Evolutionary conservation across 148 eudicot species (phyloP), one percentile per base, ranked within the genome.

Genomic region (Arctostaphylos glauca): DNA sequence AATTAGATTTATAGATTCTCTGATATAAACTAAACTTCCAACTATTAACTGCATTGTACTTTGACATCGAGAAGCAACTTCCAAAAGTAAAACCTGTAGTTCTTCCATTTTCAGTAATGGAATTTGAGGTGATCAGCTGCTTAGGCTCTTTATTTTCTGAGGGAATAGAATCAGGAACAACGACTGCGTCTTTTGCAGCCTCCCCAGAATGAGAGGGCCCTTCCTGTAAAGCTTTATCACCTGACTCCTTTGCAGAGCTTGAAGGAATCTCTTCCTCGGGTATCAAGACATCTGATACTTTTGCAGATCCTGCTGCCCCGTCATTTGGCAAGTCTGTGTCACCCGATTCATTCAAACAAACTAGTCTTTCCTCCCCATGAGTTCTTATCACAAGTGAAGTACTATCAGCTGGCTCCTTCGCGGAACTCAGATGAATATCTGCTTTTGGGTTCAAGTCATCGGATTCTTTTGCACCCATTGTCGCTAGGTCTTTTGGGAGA

Each of bases 81-180:
- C 52, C 79, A 62, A 80, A 56, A 74, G 3, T 12, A 64, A 81
- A 78, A 92, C 96, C 96, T 91, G 91, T 54, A 53, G 80, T 84
- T 76, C 80, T 79, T 76, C 73, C 90, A 73, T 84, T 86, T 81
- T 86, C 93, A 80, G 73, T 81, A 77, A 78, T 52, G 7, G 91
- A 82, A 86, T 80, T 85, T 47, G 83, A 79, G 6, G 72, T 82
- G 74, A 55, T 81, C 68, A 62, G 76, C 73, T 81, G 86, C 76
- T 80, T 85, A 56, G 84, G 59, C 82, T 86, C 84, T 73, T 80
- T 76, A 73, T 86, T 87, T 79, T 85, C 90, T 19, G 90, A 81
- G 78, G 70, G 79, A 77, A 78, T 64, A 82, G 88, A 84, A 87
- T 54, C 54, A 62, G 92, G 81, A 82, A 81, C 81, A 81, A 83